Evolutionary conservation across 768 basidiomycete species (phyloP).

Genomic region (Scleroderma bovista): DNA sequence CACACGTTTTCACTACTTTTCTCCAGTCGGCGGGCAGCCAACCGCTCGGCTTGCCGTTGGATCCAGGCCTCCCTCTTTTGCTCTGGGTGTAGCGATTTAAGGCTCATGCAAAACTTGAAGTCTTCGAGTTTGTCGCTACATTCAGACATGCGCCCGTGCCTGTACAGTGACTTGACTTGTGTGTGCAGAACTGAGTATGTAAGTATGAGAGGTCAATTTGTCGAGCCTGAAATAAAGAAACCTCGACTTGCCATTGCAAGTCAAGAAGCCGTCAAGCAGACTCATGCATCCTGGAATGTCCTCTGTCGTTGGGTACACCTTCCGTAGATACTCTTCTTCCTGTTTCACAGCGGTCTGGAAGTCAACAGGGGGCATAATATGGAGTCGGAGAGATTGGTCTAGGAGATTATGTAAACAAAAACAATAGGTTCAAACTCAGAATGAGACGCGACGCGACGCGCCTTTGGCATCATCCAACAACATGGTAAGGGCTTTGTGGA

Average conservation of each 20-base stretch:
- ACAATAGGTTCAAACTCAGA: conserved; percentile 43
- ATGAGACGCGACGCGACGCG: conserved; percentile 44
- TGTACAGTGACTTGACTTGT: conserved; percentile 82
- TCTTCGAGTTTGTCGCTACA: conserved; percentile 81
- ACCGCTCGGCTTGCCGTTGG: conserved; percentile 85
- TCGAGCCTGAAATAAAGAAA: neutral
- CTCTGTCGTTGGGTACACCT: conserved; percentile 64
- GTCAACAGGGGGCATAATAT: conserved; percentile 36
- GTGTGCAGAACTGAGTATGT: conserved; percentile 56
- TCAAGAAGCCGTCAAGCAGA: conserved; percentile 65
- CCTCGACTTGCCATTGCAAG: conserved; percentile 54
- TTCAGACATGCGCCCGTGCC: conserved; percentile 68
- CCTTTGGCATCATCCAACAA: conserved; percentile 17
- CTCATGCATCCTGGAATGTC: conserved; percentile 82
- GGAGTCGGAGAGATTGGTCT: too few species aligned
- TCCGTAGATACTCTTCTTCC: conserved; percentile 60
- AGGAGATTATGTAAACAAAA: neutral
- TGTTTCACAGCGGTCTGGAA: conserved; percentile 56
- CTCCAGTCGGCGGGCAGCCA: conserved; percentile 70
- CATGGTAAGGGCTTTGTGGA: conserved; percentile 34
- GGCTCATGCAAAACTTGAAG: conserved; percentile 91
- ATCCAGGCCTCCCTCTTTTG: conserved; percentile 83
- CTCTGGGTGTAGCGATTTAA: conserved; percentile 74
- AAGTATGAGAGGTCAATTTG: conserved; percentile 6
- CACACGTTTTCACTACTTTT: conserved; percentile 95